Base-by-base conservation (phyloP, 1,284 basidiomycete species). In the Papiliotrema fonsecae region DNA sequence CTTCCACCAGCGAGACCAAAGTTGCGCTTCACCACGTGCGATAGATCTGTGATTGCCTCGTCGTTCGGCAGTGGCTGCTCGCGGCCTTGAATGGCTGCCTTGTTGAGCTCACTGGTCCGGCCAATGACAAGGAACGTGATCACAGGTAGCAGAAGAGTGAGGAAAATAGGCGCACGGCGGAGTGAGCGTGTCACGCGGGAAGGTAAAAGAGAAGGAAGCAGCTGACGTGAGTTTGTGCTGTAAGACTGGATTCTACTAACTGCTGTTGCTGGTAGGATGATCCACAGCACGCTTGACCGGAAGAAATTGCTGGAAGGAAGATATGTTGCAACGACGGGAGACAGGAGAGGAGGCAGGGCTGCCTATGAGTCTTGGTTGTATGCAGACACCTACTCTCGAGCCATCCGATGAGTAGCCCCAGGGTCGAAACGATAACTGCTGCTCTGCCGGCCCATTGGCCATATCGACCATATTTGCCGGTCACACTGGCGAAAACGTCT, bases 111-210 rank as follows among this genome's bases (percentile, higher is more conserved):
- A 6, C 67, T 66, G 0, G 72, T 72, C 16, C 72, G 60, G 2
- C 73, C 73, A 32, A 75, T 73, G 13, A 70, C 58, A 28, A 73
- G 55, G 43, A 74, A 72, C 9, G 65, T 60, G 18, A 75, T 60
- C 38, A 74, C 36, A 0, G 73, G 70, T 14, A 75, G 42, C 3
- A 72, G 49, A 14, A 73, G 46, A 6, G 65, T 61, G 21, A 71
- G 53, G 13, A 63, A 34, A 39, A 60, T 50, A 4, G 60, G 68
- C 14, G 57, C 57, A 14, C 49, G 49, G 14, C 53, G 60, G 14
- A 60, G 51, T 4, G 56, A 54, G 18, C 60, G 52, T 21, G 60
- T 61, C 49, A 64, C 60, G 1, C 67, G 57, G 2, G 62, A 63
- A 2, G 70, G 72, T 6, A 70, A 40, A 2, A 70, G 52, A 3